Evolutionary conservation across 352 stramenopile genomes (phyloP).

Genomic region (Globisporangium cylindrosporum): DNA sequence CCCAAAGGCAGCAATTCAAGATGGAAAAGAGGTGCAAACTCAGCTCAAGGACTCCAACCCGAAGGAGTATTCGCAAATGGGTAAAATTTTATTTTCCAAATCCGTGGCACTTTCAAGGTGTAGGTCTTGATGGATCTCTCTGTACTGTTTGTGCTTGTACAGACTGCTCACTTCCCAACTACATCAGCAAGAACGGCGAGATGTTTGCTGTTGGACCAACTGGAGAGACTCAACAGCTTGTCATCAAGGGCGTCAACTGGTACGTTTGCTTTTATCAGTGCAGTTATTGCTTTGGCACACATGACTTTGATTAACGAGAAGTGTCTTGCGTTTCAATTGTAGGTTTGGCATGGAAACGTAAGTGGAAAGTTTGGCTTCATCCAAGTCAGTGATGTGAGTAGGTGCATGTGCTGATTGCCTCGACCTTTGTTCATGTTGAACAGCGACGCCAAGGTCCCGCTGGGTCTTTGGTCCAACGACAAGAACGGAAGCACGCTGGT

Average conservation of each 20-base stretch:
- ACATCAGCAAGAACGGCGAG: slow-evolving; percentile 25
- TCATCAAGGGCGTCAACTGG: slow-evolving; percentile 20
- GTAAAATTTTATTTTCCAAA: neutral
- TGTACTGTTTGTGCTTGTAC: neutral
- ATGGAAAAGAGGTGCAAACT: neutral
- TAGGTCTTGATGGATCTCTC: neutral
- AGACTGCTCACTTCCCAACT: slow-evolving; percentile 21
- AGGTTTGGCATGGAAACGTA: slow-evolving; percentile 24
- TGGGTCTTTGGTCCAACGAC: slow-evolving; percentile 62
- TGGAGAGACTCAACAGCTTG: slow-evolving; percentile 15
- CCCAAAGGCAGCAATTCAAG: slow-evolving; percentile 10
- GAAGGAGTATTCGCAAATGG: slow-evolving; percentile 13
- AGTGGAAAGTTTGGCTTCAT: slow-evolving; percentile 1
- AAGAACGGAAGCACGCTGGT: slow-evolving; percentile 56
- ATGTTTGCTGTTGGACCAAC: slow-evolving; percentile 19
- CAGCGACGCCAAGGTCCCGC: slow-evolving; percentile 38
- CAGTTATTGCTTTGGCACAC: too few relatives aligned
- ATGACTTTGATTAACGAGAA: neutral
- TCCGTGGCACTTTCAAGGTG: neutral
- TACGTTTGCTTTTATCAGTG: neutral
- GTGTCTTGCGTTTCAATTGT: too few relatives aligned
- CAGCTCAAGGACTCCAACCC: slow-evolving; percentile 4
- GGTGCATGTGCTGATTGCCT: neutral
- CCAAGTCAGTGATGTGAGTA: neutral
- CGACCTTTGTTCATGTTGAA: neutral